Percentiles rank a stretch among this genome's conserved stretches.
Evolutionary conservation across 331 rosid species (phyloP).

Genomic region (Malus hybrid): DNA sequence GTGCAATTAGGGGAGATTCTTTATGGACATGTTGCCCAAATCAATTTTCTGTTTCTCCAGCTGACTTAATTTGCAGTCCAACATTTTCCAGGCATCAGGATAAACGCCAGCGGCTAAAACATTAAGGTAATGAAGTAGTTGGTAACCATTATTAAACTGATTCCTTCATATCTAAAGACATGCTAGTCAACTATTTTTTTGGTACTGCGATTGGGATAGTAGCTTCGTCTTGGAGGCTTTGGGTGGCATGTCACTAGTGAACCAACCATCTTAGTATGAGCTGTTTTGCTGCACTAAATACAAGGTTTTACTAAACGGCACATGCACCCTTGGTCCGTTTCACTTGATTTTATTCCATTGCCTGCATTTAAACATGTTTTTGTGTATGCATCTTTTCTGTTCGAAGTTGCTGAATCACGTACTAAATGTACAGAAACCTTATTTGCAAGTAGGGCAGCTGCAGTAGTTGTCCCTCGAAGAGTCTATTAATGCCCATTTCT

Average conservation of each 20-base stretch:
- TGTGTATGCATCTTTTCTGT: neutral
- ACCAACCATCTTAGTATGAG: neutral
- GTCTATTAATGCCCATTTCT: neutral
- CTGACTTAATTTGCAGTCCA: conserved; percentile 29
- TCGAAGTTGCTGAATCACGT: neutral
- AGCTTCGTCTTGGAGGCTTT: neutral
- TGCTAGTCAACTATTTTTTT: neutral
- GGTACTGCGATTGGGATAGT: neutral
- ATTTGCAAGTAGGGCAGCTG: neutral
- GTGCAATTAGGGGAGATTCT: conserved; percentile 17
- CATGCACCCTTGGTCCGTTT: neutral
- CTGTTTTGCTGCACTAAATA: neutral
- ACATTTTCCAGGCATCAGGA: conserved; percentile 34
- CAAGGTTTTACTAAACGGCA: neutral
- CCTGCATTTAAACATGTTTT: neutral
- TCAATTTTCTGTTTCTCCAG: conserved; percentile 20
- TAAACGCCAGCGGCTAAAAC: conserved; percentile 22
- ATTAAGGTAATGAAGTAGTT: conserved; percentile 39
- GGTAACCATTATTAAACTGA: neutral
- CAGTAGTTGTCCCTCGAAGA: neutral
- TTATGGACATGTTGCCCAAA: conserved; percentile 14
- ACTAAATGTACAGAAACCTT: neutral
- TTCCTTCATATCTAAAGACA: neutral
- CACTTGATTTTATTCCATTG: neutral
- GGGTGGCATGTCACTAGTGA: neutral